phyloP scores from a whole-genome alignment of 257 asterid genomes.

The Solanum stenotomum region DNA sequence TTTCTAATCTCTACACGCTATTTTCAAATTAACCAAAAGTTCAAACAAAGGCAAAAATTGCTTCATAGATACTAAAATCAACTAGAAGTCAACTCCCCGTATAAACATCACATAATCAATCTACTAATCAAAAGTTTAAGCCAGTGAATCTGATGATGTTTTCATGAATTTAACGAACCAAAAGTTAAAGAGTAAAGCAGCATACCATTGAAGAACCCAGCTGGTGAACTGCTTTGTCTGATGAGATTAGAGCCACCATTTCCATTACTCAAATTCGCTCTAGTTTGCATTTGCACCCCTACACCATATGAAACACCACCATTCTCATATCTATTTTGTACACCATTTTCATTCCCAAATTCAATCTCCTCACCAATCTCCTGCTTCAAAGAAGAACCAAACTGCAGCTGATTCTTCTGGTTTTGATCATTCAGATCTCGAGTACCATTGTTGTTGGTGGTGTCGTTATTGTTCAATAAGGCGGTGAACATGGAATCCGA shows the following conservation, averaged over 20 bases:
- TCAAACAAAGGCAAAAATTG: not conserved
- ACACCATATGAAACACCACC: conserved; percentile 26
- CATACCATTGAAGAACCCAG: conserved; percentile 77
- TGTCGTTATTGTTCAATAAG: not conserved
- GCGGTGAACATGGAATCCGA: conserved; percentile 4
- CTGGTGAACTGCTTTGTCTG: conserved; percentile 83
- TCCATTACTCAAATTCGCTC: not conserved
- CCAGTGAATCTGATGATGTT: not conserved
- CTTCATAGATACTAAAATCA: not conserved
- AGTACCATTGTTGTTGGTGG: conserved; percentile 10
- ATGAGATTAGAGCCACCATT: conserved; percentile 42
- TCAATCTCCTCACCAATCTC: conserved; percentile 37
- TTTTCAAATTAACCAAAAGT: not conserved
- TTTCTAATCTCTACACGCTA: not conserved
- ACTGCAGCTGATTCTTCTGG: conserved; percentile 13
- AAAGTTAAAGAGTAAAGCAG: not conserved
- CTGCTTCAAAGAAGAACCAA: conserved; percentile 25
- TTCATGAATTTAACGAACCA: not conserved
- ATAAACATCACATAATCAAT: not conserved
- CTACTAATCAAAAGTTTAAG: not conserved
- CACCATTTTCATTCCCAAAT: conserved; percentile 25
- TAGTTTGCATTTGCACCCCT: conserved; percentile 27
- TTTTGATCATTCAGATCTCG: conserved; percentile 20
- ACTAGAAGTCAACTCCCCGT: not conserved
- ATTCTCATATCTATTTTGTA: not conserved